Evolutionary conservation across 2,329 filamentous ascomycete genomes (phyloP).

Genomic region (Ploettnerulaceae sp.): DNA sequence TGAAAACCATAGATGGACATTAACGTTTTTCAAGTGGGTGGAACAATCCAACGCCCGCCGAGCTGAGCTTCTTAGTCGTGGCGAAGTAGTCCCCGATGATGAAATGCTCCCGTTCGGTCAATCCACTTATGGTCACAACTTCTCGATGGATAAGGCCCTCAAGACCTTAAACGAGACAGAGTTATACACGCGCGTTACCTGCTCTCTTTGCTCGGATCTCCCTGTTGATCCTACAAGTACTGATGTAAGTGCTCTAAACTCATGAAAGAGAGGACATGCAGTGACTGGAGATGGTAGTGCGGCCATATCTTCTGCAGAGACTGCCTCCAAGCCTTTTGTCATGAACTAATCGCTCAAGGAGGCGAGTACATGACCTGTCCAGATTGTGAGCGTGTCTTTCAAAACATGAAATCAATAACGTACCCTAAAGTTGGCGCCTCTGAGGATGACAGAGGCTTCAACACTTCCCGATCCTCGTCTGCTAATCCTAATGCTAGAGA

Average conservation of each 20-base stretch:
- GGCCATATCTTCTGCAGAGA: constrained; percentile 50
- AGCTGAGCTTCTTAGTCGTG: neutral
- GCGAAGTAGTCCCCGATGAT: constrained; percentile 6
- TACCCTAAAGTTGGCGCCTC: constrained; percentile 5
- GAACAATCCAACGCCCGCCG: constrained; percentile 4
- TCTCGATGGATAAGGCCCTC: constrained; percentile 30
- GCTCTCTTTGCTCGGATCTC: constrained; percentile 39
- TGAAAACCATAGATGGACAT: neutral
- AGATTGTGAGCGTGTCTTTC: constrained; percentile 21
- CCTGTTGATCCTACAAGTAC: constrained; percentile 42
- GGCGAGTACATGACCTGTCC: constrained; percentile 25
- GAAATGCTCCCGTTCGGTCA: constrained; percentile 25
- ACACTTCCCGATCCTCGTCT: neutral
- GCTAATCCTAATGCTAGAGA: too few relatives aligned
- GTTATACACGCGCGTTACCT: constrained; percentile 35
- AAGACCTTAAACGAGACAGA: constrained; percentile 32
- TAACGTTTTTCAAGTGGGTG: constrained; percentile 7
- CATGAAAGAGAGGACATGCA: neutral
- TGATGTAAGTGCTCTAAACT: constrained; percentile 20
- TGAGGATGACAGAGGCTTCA: constrained; percentile 13
- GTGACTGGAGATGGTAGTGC: constrained; percentile 37
- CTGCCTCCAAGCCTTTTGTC: constrained; percentile 39
- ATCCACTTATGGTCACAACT: constrained; percentile 30
- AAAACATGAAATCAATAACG: neutral
- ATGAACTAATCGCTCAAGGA: constrained; percentile 28